Evolutionary conservation across 306 rosid genomes (phyloP).

Genomic region (Casuarina equisetifolia): DNA sequence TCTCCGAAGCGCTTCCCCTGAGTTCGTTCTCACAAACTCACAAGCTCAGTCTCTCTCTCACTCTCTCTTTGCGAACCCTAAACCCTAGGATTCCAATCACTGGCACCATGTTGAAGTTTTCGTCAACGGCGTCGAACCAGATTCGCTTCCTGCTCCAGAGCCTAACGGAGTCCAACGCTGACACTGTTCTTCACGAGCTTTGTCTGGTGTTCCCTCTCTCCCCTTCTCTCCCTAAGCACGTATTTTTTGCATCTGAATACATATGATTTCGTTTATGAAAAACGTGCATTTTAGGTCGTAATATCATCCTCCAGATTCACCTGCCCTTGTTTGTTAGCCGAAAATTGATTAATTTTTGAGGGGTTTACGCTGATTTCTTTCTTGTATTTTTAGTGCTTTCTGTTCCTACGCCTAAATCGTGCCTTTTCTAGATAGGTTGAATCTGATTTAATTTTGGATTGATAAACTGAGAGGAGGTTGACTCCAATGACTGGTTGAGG

Average conservation of each 20-base stretch:
- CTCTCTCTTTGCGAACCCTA: conserved; percentile 4
- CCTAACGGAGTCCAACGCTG: conserved; percentile 68
- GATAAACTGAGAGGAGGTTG: neutral
- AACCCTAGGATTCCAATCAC: conserved; percentile 33
- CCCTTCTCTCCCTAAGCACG: neutral
- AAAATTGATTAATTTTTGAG: neutral
- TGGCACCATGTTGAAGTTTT: conserved; percentile 53
- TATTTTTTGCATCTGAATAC: neutral
- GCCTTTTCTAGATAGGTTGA: neutral
- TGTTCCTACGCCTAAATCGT: neutral
- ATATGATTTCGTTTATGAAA: neutral
- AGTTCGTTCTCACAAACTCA: conserved; percentile 12
- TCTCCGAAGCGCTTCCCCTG: neutral
- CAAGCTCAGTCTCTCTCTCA: neutral
- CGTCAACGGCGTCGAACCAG: conserved; percentile 64
- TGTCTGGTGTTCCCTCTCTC: conserved; percentile 49
- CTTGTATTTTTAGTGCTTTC: neutral
- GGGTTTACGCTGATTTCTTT: neutral
- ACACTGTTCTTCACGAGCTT: conserved; percentile 69
- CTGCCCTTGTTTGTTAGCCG: neutral
- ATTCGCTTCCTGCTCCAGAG: conserved; percentile 83
- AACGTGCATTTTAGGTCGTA: neutral
- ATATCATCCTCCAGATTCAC: neutral
- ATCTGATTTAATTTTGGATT: neutral
- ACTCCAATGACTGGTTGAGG: neutral